Evolutionary conservation across 1,284 basidiomycete species (phyloP).

Genomic region (Volvariella surrecta): DNA sequence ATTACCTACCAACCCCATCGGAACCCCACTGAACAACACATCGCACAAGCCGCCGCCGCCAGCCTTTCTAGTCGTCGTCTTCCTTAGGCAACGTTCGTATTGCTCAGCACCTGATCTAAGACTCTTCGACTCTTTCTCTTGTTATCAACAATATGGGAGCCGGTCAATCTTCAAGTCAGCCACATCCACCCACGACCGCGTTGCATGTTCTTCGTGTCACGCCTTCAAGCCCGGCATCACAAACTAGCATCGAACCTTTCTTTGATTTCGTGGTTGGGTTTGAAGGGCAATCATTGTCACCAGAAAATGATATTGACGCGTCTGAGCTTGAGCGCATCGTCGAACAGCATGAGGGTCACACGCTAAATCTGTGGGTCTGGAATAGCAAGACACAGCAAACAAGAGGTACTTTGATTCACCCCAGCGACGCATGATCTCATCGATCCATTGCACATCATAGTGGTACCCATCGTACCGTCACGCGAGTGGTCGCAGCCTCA

Average conservation of each 20-base stretch:
- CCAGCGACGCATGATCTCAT: not conserved
- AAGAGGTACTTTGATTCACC: conserved; percentile 50
- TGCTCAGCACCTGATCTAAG: not conserved
- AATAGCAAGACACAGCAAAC: conserved; percentile 82
- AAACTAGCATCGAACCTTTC: conserved; percentile 87
- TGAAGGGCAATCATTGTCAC: conserved; percentile 55
- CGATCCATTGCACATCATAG: conserved; percentile 30
- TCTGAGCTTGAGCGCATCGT: conserved; percentile 73
- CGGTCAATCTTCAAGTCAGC: conserved; percentile 57
- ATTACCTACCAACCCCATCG: too few species aligned
- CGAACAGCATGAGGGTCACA: conserved; percentile 79
- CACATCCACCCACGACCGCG: conserved; percentile 52
- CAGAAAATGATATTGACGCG: conserved; percentile 58
- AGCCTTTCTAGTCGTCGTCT: too few species aligned
- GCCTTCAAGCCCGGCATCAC: conserved; percentile 78
- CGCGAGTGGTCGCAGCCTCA: conserved; percentile 67
- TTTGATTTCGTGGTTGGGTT: conserved; percentile 97
- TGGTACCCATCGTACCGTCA: conserved; percentile 80
- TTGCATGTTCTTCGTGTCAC: conserved; percentile 84
- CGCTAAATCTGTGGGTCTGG: conserved; percentile 80
- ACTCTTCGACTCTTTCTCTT: not conserved
- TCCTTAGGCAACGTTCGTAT: too few species aligned
- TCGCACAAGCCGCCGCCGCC: too few species aligned
- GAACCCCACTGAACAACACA: too few species aligned
- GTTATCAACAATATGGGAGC: conserved; percentile 57